These are phyloP conservation scores for Cladophialophora exuberans DNA, from an alignment of 2,329 filamentous ascomycete species.

Conservation along the genomic window DNA sequence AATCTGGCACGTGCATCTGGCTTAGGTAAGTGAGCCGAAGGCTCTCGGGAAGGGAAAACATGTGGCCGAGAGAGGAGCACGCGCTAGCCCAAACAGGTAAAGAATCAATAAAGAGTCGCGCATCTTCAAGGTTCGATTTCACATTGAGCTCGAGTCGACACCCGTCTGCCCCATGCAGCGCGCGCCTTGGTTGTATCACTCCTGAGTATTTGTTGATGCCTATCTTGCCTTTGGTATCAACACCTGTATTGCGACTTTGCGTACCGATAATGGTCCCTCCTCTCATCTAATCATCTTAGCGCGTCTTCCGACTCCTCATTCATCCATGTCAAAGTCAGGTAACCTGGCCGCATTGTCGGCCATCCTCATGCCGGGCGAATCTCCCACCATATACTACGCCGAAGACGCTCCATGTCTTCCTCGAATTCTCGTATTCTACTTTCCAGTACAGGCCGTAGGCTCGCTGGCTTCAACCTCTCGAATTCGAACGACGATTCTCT, in stretches of 20 bases:
- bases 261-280: neutral
- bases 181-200: slow-evolving; percentile 2
- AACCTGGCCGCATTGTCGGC: slow-evolving; percentile 33
- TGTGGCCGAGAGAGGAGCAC: neutral
- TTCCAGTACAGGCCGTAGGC: slow-evolving; percentile 85
- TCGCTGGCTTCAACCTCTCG: slow-evolving; percentile 85
- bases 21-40: too few relatives aligned
- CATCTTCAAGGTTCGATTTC: neutral
- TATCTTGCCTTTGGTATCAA: neutral
- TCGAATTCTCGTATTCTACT: slow-evolving; percentile 88
- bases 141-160: neutral
- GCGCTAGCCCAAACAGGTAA: neutral
- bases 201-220: neutral
- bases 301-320: neutral
- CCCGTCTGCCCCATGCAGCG: neutral
- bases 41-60: slow-evolving; percentile 4
- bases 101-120: slow-evolving; percentile 7
- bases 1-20: too few relatives aligned
- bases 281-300: neutral
- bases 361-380: slow-evolving; percentile 28
- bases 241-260: slow-evolving; percentile 1
- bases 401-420: slow-evolving; percentile 78
- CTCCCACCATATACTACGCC: slow-evolving; percentile 76
- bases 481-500: slow-evolving; percentile 92
- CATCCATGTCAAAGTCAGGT: slow-evolving; percentile 33